These are phyloP conservation scores for Cadophora sp. DNA, from an alignment of 2,329 filamentous ascomycete species.

Conservation along the genomic window DNA sequence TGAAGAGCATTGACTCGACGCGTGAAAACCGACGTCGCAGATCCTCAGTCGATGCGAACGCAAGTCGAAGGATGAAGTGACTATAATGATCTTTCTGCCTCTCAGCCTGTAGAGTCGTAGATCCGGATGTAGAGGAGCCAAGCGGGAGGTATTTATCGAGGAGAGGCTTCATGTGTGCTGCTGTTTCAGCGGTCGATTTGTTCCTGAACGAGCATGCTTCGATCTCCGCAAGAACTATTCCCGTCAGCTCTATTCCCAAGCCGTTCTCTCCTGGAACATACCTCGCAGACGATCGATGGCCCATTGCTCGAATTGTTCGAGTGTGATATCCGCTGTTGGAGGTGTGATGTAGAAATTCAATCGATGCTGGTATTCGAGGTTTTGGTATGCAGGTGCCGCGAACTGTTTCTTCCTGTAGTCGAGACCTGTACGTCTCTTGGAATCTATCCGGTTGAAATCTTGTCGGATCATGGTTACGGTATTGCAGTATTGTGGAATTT, in stretches of 20 bases:
- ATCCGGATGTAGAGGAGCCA: slow-evolving; percentile 73
- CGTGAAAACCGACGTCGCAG: slow-evolving; percentile 84
- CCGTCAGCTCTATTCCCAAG: not conserved
- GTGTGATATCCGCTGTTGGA: slow-evolving; percentile 90
- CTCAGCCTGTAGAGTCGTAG: slow-evolving; percentile 68
- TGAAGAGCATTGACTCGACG: slow-evolving; percentile 89
- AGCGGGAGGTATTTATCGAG: slow-evolving; percentile 88
- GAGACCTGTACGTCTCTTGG: slow-evolving; percentile 78
- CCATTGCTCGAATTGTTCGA: slow-evolving; percentile 99
- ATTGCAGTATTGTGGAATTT: not conserved
- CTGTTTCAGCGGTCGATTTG: slow-evolving; percentile 81
- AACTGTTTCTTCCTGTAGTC: slow-evolving; percentile 90
- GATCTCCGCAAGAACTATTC: slow-evolving; percentile 80
- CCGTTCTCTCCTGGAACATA: slow-evolving; percentile 51
- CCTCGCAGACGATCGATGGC: slow-evolving; percentile 89
- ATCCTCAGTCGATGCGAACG: slow-evolving; percentile 91
- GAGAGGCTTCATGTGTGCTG: slow-evolving; percentile 81
- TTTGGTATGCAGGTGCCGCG: slow-evolving; percentile 75
- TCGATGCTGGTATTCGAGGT: slow-evolving; percentile 80
- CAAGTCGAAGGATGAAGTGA: slow-evolving; percentile 93
- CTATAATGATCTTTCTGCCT: slow-evolving; percentile 96
- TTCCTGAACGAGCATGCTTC: slow-evolving; percentile 97
- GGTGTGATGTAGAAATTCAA: slow-evolving; percentile 92
- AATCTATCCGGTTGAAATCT: slow-evolving; percentile 42
- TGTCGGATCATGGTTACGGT: slow-evolving; percentile 44